Evolutionary conservation across 1,139 yeast genomes (phyloP).

Genomic region (Pichia sp.): DNA sequence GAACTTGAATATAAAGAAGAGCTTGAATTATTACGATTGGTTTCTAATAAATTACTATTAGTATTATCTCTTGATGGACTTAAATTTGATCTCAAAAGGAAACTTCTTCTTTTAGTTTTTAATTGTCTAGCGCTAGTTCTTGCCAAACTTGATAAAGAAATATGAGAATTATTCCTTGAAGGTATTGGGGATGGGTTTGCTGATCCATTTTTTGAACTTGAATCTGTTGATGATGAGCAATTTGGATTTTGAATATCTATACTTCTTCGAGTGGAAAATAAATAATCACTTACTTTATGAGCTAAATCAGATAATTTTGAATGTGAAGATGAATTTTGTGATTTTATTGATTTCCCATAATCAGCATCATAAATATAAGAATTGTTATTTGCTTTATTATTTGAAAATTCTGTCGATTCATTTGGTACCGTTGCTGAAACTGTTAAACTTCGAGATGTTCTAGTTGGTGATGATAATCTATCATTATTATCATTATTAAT

Average conservation of each 20-base stretch:
- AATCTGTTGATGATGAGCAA: constrained; percentile 9
- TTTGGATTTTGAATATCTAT: constrained; percentile 14
- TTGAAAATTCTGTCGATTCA: not conserved
- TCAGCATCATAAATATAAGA: not conserved
- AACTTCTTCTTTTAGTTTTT: constrained; percentile 9
- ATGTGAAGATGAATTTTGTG: constrained; percentile 12
- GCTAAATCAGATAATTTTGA: constrained; percentile 24
- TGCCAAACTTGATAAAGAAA: constrained; percentile 14
- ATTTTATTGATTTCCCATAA: no score
- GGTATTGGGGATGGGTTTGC: constrained; percentile 19
- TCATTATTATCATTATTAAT: no score
- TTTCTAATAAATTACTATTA: not conserved
- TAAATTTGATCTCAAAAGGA: constrained; percentile 6
- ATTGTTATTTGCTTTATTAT: not conserved
- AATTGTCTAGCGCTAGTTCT: constrained; percentile 4
- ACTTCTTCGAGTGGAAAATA: constrained; percentile 18
- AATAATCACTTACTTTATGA: constrained; percentile 25
- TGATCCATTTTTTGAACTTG: constrained; percentile 4
- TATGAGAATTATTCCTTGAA: constrained; percentile 17
- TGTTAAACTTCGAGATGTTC: constrained; percentile 10
- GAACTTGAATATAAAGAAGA: constrained; percentile 4
- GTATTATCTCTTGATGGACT: constrained; percentile 11
- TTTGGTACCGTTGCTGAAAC: constrained; percentile 1
- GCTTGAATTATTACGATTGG: constrained; percentile 2
- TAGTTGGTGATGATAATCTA: not conserved